Evolutionary conservation across 257 asterid genomes (phyloP).

Genomic region (Ophiorrhiza pumila): DNA sequence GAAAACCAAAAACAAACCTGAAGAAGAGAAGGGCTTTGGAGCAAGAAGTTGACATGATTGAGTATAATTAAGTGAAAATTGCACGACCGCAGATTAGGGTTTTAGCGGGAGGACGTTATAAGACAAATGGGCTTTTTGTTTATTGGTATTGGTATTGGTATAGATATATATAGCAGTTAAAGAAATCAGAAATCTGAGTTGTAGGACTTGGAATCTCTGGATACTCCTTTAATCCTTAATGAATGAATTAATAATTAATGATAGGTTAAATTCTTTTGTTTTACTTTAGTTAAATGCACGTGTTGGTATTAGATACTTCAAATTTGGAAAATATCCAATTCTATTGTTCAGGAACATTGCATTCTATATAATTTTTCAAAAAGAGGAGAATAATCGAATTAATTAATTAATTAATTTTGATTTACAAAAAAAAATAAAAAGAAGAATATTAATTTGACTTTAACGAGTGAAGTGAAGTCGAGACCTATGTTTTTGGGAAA

Average conservation of each 20-base stretch:
- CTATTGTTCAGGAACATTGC: not conserved
- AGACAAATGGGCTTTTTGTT: too few relatives aligned
- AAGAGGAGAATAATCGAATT: not conserved
- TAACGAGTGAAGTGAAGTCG: too few relatives aligned
- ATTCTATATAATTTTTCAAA: not conserved
- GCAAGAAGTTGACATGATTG: constrained; percentile 6
- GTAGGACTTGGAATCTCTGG: not conserved
- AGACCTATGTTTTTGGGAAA: too few relatives aligned
- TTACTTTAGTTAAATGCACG: too few relatives aligned
- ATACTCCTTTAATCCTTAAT: not conserved
- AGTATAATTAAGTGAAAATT: too few relatives aligned
- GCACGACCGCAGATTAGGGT: too few relatives aligned
- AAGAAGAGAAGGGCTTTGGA: not conserved
- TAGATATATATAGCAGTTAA: too few relatives aligned
- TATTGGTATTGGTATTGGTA: too few relatives aligned
- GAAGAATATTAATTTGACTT: not conserved
- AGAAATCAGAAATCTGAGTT: not conserved
- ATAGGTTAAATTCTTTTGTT: too few relatives aligned
- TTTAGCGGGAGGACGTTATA: not conserved
- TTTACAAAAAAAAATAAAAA: not conserved
- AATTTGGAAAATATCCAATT: not conserved
- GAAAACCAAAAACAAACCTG: constrained; percentile 3
- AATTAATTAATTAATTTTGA: not conserved
- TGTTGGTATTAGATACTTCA: not conserved
- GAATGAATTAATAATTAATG: too few relatives aligned